Evolutionary conservation across 2,329 filamentous ascomycete genomes (phyloP).

Genomic region (Monosporascus sp.): DNA sequence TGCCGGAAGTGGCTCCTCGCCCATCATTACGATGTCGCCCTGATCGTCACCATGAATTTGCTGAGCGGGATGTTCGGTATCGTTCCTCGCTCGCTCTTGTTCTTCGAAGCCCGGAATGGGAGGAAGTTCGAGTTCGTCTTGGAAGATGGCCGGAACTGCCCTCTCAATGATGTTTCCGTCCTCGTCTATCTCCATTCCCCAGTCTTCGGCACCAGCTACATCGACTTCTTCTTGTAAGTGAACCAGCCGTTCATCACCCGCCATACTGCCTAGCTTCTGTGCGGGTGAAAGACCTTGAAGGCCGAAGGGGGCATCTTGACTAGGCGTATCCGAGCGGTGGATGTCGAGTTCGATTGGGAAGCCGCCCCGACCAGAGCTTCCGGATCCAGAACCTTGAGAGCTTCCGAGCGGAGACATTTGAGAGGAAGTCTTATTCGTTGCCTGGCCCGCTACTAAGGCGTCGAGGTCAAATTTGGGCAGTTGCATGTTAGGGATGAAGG

Average conservation of each 20-base stretch:
- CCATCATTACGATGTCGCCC: constrained; percentile 31
- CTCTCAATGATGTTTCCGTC: constrained; percentile 42
- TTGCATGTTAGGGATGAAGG: constrained; percentile 64
- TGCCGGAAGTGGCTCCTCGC: constrained; percentile 33
- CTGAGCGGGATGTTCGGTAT: constrained; percentile 10
- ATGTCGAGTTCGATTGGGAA: constrained; percentile 20
- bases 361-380: constrained; percentile 7
- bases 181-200: constrained; percentile 45
- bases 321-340: constrained; percentile 16
- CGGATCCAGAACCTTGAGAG: constrained; percentile 12
- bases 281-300: constrained; percentile 22
- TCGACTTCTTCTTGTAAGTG: constrained; percentile 32
- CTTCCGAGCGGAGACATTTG: constrained; percentile 19
- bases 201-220: constrained; percentile 30
- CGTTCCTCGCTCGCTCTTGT: constrained; percentile 2
- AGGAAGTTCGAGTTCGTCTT: constrained; percentile 40
- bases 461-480: constrained; percentile 56
- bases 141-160: constrained; percentile 21
- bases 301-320: constrained; percentile 15
- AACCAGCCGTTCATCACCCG: constrained; percentile 18
- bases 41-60: constrained; percentile 19
- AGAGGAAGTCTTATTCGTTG: constrained; percentile 25
- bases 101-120: constrained; percentile 24
- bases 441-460: constrained; percentile 26
- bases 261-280: constrained; percentile 14